Conservation (phyloP, 1,139 yeast species). For the Candida glucosophila region DNA sequence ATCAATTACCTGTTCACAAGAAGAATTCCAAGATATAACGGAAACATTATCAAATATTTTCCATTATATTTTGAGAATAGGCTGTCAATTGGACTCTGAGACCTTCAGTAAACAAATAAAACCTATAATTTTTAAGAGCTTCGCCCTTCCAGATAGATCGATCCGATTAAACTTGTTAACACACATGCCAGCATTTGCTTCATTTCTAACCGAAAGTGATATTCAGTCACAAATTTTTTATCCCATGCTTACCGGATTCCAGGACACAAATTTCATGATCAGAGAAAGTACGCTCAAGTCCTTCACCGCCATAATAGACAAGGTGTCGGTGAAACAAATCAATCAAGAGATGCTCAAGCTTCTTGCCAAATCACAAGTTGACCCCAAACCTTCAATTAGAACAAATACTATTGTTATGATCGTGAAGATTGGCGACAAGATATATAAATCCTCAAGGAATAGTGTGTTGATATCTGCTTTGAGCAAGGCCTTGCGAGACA, state of each 20-base stretch:
- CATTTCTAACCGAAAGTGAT: conserved; percentile 46
- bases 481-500: conserved; percentile 73
- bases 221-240: conserved; percentile 66
- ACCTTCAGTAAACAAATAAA: conserved; percentile 42
- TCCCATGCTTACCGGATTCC: conserved; percentile 66
- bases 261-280: conserved; percentile 73
- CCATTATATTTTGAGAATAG: conserved; percentile 38
- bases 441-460: conserved; percentile 52
- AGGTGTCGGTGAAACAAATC: conserved; percentile 69
- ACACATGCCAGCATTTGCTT: conserved; percentile 49
- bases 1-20: conserved; percentile 17
- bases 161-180: conserved; percentile 63
- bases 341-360: conserved; percentile 78
- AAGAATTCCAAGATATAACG: conserved; percentile 14
- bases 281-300: conserved; percentile 77
- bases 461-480: conserved; percentile 83
- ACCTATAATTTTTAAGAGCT: conserved; percentile 59
- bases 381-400: conserved; percentile 73
- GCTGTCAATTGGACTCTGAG: conserved; percentile 27
- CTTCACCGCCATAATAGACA: conserved; percentile 53
- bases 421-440: conserved; percentile 57
- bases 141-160: conserved; percentile 64
- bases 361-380: conserved; percentile 83
- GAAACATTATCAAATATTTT: conserved; percentile 35
- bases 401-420: conserved; percentile 78